These are phyloP conservation scores for Raphanus hybrid DNA, from an alignment of 441 rosid species.

Conservation along the genomic window DNA sequence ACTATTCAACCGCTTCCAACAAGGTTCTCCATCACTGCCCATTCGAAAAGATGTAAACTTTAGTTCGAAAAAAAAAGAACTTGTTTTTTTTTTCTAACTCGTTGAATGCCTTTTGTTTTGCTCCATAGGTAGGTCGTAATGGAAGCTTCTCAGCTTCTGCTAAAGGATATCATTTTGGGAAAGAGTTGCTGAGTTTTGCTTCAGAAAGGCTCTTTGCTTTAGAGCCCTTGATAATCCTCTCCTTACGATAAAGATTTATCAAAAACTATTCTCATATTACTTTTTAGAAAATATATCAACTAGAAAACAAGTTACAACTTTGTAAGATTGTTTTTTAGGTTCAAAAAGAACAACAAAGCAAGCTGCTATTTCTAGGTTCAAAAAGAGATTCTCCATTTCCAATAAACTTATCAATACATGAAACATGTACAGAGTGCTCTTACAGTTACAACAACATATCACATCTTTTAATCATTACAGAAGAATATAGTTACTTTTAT, in stretches of 20 bases:
- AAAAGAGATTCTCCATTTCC: not conserved
- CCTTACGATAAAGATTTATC: conserved; percentile 26
- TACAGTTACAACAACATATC: conserved; percentile 27
- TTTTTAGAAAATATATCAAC: conserved; percentile 26
- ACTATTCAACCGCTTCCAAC: too few relatives aligned
- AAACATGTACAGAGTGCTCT: conserved; percentile 31
- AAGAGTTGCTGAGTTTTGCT: conserved; percentile 54
- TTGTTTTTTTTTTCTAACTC: too few relatives aligned
- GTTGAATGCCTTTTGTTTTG: conserved; percentile 9
- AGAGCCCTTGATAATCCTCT: conserved; percentile 38
- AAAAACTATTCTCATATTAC: conserved; percentile 9
- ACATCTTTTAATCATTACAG: conserved; percentile 1
- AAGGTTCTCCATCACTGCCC: too few relatives aligned
- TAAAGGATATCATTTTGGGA: conserved; percentile 46
- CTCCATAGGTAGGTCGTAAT: conserved; percentile 47
- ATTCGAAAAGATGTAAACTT: too few relatives aligned
- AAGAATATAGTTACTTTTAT: conserved; percentile 15
- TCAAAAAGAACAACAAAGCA: conserved; percentile 24
- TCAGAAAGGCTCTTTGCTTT: conserved; percentile 40
- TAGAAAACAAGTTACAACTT: conserved; percentile 8
- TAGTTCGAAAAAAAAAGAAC: too few relatives aligned
- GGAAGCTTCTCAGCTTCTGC: conserved; percentile 38
- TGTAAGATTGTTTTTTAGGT: conserved; percentile 16
- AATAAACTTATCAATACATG: not conserved
- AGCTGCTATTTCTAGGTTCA: conserved; percentile 13